Evolutionary conservation across 2,329 filamentous ascomycete species (phyloP), one percentile per base, ranked within the genome.

Genomic region (Akanthomyces uredinophilus): DNA sequence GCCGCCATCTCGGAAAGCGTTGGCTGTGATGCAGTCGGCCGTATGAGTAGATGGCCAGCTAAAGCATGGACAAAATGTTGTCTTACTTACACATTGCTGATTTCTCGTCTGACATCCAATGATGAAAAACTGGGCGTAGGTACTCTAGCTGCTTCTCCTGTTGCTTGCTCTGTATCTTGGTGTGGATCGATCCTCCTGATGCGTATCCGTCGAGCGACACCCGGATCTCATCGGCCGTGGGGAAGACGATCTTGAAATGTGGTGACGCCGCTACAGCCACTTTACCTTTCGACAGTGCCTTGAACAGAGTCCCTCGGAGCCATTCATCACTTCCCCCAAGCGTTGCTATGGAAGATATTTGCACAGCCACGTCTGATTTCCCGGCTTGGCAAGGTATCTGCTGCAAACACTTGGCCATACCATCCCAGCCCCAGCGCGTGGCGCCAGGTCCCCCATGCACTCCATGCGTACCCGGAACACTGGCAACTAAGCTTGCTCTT

Each of bases 301-400:
- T 74, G 68, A 90, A 89, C 18, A 90, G 75, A 0, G 83, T 87
- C 27, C 85, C 80, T 55, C 82, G 82, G 0, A 96, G 77, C 92
- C 92, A 96, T 58, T 81, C 83, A 57, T 91, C 83, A 10, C 81
- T 87, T 29, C 80, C 77, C 0, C 90, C 90, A 0, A 96, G 78
- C 0, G 91, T 92, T 2, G 92, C 92, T 53, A 96, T 89, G 0
- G 91, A 96, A 0, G 92, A 96, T 46, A 94, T 78, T 73, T 95
- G 86, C 4, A 82, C 73, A 1, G 86, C 82, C 32, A 91, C 75
- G 29, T 84, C 79, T 1, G 80, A 70, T 29, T 72, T 62, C 8
- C 73, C 74, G 37, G 69, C 63, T 20, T 75, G 68, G 2, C 81
- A 73, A 1, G 84, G 81, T 3, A 92, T 77, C 2, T 72, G 73